phyloP scores from a whole-genome alignment of 2,329 filamentous ascomycete species.

The Aspergillus alliaceus region DNA sequence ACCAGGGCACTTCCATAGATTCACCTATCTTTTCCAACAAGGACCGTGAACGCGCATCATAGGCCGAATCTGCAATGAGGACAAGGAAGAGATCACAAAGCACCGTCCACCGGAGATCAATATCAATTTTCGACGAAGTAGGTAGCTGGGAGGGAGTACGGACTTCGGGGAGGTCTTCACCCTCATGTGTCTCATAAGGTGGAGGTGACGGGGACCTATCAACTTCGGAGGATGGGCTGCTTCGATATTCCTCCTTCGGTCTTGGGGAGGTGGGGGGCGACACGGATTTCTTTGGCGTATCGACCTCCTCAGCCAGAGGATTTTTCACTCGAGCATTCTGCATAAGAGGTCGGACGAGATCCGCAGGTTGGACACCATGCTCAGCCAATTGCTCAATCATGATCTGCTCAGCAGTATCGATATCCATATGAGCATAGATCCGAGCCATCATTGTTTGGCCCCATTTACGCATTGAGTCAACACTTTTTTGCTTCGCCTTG shows the following conservation, averaged over 20 bases:
- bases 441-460: constrained; percentile 97
- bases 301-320: constrained; percentile 65
- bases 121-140: constrained; percentile 80
- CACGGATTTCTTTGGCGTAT: constrained; percentile 37
- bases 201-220: constrained; percentile 55
- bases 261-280: constrained; percentile 35
- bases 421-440: constrained; percentile 94
- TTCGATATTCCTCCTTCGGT: constrained; percentile 23
- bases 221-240: constrained; percentile 35
- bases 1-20: constrained; percentile 78
- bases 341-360: constrained; percentile 84
- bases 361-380: constrained; percentile 81
- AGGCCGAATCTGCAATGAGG: constrained; percentile 92
- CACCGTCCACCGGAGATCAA: constrained; percentile 95
- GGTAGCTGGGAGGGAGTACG: constrained; percentile 81
- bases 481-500: constrained; percentile 67
- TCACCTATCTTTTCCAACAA: constrained; percentile 80
- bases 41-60: constrained; percentile 83
- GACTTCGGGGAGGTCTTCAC: constrained; percentile 74
- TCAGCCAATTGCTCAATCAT: constrained; percentile 98
- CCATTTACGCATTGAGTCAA: constrained; percentile 90
- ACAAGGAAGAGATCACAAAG: constrained; percentile 94
- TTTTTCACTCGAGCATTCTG: constrained; percentile 91
- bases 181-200: constrained; percentile 60
- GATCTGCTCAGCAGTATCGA: constrained; percentile 81